Evolutionary conservation across 176 grass and related monocot genomes (phyloP), one percentile per base, ranked within the genome.

Genomic region (Typha latifolia): DNA sequence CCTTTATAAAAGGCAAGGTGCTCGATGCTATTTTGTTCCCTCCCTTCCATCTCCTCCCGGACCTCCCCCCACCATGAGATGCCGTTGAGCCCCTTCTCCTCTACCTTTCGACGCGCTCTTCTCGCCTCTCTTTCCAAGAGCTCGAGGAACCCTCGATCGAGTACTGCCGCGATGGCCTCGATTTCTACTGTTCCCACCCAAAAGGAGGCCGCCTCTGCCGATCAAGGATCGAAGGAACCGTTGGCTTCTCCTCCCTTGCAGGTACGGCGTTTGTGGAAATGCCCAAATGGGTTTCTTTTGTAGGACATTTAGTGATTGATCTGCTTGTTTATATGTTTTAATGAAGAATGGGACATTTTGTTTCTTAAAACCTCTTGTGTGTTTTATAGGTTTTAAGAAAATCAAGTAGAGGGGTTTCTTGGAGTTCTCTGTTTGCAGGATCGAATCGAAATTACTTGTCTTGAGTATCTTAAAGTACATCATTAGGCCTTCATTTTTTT

Each of bases 11-110:
- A 20, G 52, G 4, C 7, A 16, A 15, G 52, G 52, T 57, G 52
- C 7, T 20, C n/a, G 52, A 20, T 8, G 6, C 52, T 16, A 2
- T 9, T 15, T 51, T 6, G n/a, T 22, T 24, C 48, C 11, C 24
- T 63, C 84, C 66, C 71, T 27, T 61, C 67, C n/a, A 9, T 53
- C 8, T 14, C n/a, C n/a, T n/a, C n/a, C n/a, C n/a, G n/a, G n/a
- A n/a, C 55, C 22, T 12, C 37, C 32, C 63, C 34, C 16, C 43
- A 56, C 26, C 72, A 79, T 82, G 80, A 72, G 72, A 87, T 87
- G 84, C 76, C 75, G 47, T 72, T 87, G 75, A 57, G 70, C 49
- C 56, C 75, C 70, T 37, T 32, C 52, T 57, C 52, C 3, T 37
- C 34, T 37, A 57, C 19, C 63, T 64, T 32, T 8, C 76, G 82